phyloP scores from a whole-genome alignment of 2,329 filamentous ascomycete species.

The Microdochium paspali region DNA sequence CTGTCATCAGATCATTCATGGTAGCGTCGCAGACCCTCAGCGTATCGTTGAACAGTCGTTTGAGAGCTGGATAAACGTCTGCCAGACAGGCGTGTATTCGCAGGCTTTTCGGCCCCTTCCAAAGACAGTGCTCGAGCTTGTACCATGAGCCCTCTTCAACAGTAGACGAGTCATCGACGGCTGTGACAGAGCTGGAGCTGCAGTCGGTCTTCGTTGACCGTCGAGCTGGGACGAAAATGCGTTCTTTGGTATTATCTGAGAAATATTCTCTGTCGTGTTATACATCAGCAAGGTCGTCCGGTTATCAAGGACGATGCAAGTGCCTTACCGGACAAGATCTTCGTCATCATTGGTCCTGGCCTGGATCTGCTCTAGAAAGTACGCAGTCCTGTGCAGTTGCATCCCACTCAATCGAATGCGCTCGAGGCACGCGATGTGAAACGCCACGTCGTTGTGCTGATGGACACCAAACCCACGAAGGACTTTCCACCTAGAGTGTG shows the following conservation, averaged over 20 bases:
- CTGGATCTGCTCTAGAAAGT: neutral
- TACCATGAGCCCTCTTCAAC: neutral
- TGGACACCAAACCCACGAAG: neutral
- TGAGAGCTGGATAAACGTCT: neutral
- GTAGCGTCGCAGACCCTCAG: neutral
- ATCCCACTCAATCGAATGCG: neutral
- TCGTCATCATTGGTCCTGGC: neutral
- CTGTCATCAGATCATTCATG: neutral
- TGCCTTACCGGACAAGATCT: neutral
- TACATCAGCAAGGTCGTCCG: neutral
- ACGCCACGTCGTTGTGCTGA: neutral
- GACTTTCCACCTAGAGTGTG: neutral
- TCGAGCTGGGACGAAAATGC: neutral
- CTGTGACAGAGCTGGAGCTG: too few species aligned
- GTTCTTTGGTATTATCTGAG: neutral
- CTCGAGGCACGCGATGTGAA: neutral
- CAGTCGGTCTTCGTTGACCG: neutral
- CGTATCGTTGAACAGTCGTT: neutral
- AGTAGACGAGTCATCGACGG: neutral
- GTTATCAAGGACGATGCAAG: neutral
- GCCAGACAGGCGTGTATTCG: neutral
- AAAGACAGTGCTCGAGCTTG: neutral
- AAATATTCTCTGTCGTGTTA: neutral
- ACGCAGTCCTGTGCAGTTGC: neutral
- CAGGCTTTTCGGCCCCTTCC: neutral